phyloP scores from a whole-genome alignment of 805 yeast genomes.

The Suhomyces sp. region DNA sequence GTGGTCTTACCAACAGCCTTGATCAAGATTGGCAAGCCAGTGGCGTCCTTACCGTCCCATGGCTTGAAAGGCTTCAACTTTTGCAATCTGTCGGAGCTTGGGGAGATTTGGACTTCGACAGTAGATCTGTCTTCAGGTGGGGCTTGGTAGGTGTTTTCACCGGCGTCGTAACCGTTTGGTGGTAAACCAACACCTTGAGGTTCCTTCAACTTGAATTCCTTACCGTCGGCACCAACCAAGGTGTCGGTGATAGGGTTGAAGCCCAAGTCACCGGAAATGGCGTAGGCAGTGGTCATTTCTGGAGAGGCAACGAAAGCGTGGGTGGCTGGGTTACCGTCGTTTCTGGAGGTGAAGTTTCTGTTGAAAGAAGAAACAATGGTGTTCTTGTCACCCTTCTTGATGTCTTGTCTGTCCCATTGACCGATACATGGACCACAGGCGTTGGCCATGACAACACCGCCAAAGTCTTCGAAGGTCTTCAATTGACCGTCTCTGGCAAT shows the following conservation, averaged over 20 bases:
- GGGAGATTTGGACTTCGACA: conserved; percentile 74
- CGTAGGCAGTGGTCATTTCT: conserved; percentile 92
- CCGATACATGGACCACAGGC: conserved; percentile 99
- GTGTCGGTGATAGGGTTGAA: conserved; percentile 95
- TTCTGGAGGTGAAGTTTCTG: conserved; percentile 97
- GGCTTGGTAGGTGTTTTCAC: conserved; percentile 94
- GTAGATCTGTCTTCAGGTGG: conserved; percentile 84
- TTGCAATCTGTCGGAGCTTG: conserved; percentile 95
- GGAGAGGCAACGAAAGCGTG: conserved; percentile 97
- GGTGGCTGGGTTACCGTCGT: conserved; percentile 96
- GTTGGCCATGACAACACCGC: conserved; percentile 91
- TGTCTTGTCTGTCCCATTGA: conserved; percentile 96
- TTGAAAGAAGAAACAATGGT: conserved; percentile 96
- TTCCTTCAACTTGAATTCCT: conserved; percentile 82
- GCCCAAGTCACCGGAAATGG: conserved; percentile 92
- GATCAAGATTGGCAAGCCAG: conserved; percentile 86
- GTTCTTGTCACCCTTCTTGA: conserved; percentile 91
- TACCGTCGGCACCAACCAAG: conserved; percentile 83
- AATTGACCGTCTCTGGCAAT: conserved; percentile 92
- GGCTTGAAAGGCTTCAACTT: conserved; percentile 87
- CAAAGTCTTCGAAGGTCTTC: conserved; percentile 74
- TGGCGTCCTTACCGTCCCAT: conserved; percentile 96
- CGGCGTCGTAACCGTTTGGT: conserved; percentile 82
- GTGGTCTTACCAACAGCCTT: conserved; percentile 97
- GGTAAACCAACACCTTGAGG: conserved; percentile 94